phyloP scores from a whole-genome alignment of 2,329 filamentous ascomycete genomes.

The Ceratocystis alfenasii region DNA sequence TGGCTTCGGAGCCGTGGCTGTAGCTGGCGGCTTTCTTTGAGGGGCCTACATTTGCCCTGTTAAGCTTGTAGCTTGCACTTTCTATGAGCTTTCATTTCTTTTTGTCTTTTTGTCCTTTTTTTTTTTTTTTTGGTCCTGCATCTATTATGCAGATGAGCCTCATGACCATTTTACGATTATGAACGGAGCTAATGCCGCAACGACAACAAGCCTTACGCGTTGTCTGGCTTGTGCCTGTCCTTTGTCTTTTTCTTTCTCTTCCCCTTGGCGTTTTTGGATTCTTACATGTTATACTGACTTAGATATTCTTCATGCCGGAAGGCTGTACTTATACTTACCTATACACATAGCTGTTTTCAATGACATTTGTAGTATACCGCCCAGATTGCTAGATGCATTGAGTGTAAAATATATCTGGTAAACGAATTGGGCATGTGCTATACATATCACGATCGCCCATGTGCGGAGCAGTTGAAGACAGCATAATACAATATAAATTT shows the following conservation, averaged over 20 bases:
- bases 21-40: not conserved
- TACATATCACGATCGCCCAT: no score
- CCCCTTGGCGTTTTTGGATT: not conserved
- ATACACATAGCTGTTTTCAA: not conserved
- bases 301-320: constrained; percentile 1
- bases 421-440: no score
- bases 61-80: no score
- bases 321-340: not conserved
- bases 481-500: no score
- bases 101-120: no score
- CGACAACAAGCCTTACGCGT: not conserved
- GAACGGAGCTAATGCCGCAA: not conserved
- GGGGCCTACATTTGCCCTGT: no score
- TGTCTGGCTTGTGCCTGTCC: not conserved
- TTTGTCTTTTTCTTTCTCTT: constrained; percentile 7
- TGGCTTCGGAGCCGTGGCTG: not conserved
- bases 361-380: not conserved
- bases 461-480: no score
- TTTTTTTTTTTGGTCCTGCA: not conserved
- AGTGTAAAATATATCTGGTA: no score
- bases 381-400: no score
- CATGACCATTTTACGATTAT: not conserved
- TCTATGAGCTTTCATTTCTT: no score
- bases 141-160: not conserved
- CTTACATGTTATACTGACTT: not conserved